phyloP scores from a whole-genome alignment of 805 yeast species.

The Suhomyces emberorum region DNA sequence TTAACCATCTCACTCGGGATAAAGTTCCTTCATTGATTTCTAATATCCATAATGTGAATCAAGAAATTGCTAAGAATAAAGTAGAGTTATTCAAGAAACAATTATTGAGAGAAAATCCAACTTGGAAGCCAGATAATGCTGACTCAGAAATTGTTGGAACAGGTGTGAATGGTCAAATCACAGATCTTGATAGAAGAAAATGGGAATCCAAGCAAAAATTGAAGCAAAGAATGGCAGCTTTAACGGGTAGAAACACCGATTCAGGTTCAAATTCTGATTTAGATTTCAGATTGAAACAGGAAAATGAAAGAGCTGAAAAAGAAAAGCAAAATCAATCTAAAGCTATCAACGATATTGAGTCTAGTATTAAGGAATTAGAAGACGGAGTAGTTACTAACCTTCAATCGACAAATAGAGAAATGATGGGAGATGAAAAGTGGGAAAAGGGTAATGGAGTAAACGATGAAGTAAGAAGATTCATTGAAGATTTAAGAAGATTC shows the following conservation, averaged over 20 bases:
- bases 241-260: constrained; percentile 70
- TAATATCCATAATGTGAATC: constrained; percentile 61
- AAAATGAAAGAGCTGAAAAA: constrained; percentile 46
- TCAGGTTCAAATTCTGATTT: constrained; percentile 48
- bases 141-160: constrained; percentile 60
- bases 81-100: constrained; percentile 58
- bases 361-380: constrained; percentile 63
- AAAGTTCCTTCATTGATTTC: constrained; percentile 69
- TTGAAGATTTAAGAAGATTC: constrained; percentile 47
- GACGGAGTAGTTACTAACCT: constrained; percentile 44
- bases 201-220: constrained; percentile 77
- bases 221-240: constrained; percentile 85
- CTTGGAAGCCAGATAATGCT: constrained; percentile 41
- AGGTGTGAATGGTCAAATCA: constrained; percentile 82
- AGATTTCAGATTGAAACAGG: constrained; percentile 52
- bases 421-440: constrained; percentile 65
- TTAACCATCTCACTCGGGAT: constrained; percentile 59
- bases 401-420: constrained; percentile 39
- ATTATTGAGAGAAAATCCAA: constrained; percentile 63
- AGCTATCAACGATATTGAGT: constrained; percentile 68
- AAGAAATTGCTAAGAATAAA: constrained; percentile 63
- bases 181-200: constrained; percentile 77
- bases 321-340: constrained; percentile 56
- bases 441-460: constrained; percentile 78
- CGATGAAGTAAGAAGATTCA: constrained; percentile 57